Evolutionary conservation across 2,329 filamentous ascomycete species (phyloP).

Genomic region (Colletotrichum magnum): DNA sequence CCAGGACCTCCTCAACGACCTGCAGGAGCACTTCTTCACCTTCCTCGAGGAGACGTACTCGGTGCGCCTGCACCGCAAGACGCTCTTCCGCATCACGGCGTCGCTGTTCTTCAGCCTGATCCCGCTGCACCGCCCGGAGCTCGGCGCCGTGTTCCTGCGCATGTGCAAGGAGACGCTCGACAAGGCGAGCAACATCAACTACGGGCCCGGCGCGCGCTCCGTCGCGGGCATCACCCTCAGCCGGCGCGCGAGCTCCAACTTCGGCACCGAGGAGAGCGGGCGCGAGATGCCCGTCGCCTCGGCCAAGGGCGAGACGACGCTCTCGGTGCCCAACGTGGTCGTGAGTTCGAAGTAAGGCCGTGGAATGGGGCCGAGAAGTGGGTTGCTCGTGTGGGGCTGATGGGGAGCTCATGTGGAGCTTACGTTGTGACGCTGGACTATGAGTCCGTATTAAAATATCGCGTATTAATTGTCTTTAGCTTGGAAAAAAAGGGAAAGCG

Average conservation of each 20-base stretch:
- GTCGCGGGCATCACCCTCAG: conserved; percentile 34
- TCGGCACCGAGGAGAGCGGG: conserved; percentile 34
- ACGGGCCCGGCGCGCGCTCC: conserved; percentile 39
- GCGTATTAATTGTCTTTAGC: neutral
- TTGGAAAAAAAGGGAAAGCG: conserved; percentile 5
- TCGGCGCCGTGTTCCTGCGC: conserved; percentile 46
- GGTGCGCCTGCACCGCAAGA: conserved; percentile 47
- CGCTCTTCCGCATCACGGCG: conserved; percentile 49
- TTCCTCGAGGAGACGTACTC: conserved; percentile 47
- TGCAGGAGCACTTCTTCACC: conserved; percentile 46
- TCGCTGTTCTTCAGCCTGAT: conserved; percentile 49
- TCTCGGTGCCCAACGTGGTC: conserved; percentile 33
- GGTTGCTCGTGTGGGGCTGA: conserved; percentile 25
- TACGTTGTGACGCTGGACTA: neutral
- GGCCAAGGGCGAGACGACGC: conserved; percentile 28
- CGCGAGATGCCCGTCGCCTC: conserved; percentile 37
- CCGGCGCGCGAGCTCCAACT: conserved; percentile 39
- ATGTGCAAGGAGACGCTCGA: conserved; percentile 46
- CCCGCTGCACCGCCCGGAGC: conserved; percentile 47
- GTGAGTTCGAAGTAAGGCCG: conserved; percentile 27
- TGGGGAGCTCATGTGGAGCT: conserved; percentile 29
- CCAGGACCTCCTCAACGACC: conserved; percentile 43
- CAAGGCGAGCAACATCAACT: conserved; percentile 43
- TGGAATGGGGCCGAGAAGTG: conserved; percentile 18
- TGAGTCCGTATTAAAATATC: conserved; percentile 12